Conservation (phyloP, 139 green algal species). For the Haematococcus sp. region DNA sequence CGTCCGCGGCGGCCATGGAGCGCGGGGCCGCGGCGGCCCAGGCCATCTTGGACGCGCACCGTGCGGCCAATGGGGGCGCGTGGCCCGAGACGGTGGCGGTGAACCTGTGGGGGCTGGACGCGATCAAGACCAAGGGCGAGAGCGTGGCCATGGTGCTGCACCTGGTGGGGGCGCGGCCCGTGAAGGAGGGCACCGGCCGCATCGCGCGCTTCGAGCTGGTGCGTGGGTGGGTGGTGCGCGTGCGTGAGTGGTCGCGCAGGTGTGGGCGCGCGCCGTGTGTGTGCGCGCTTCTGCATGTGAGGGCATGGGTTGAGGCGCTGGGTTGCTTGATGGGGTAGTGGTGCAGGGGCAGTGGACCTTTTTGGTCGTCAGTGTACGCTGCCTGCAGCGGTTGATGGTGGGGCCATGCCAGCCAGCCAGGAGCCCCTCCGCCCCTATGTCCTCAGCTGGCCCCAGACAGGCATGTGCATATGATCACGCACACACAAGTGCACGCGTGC, state of each 20-base stretch:
- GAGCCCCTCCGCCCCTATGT: no score
- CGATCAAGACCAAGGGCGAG: slow-evolving; percentile 97
- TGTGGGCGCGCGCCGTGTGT: neutral
- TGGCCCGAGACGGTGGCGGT: slow-evolving; percentile 94
- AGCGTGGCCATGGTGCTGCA: slow-evolving; percentile 84
- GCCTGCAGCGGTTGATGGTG: no score
- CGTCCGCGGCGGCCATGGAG: slow-evolving; percentile 70
- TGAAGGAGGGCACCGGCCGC: slow-evolving; percentile 85
- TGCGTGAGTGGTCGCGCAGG: neutral
- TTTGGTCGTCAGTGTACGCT: no score
- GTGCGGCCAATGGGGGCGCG: slow-evolving; percentile 53
- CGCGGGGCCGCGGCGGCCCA: slow-evolving; percentile 50
- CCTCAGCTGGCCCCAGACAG: no score
- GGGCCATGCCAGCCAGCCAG: no score
- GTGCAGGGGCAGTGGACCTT: no score
- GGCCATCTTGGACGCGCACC: slow-evolving; percentile 71
- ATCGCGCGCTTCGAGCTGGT: slow-evolving; percentile 85
- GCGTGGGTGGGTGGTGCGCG: slow-evolving; percentile 30
- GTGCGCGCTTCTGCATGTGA: neutral
- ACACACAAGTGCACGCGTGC: neutral
- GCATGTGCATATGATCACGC: neutral
- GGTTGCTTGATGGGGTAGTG: neutral
- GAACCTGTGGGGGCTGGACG: slow-evolving; percentile 96
- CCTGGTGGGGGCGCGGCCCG: slow-evolving; percentile 77
- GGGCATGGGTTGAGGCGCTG: neutral